Conservation (phyloP, 345 rosid species). For the Populus ilicifolia region DNA sequence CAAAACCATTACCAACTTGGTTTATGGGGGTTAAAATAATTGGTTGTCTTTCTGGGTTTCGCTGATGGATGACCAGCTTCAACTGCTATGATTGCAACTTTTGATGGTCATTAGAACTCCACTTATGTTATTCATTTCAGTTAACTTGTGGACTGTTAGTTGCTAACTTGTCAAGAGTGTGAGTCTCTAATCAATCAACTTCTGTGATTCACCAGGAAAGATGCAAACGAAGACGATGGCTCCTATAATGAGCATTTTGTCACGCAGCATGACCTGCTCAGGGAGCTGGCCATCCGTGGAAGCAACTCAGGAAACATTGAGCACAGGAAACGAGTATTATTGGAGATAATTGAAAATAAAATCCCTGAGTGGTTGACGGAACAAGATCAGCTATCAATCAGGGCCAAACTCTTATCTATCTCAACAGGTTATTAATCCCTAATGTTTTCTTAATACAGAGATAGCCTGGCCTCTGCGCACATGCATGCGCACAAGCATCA, state of each 20-base stretch:
- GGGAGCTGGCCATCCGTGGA: conserved; percentile 27
- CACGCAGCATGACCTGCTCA: conserved; percentile 28
- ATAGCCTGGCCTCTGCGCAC: not conserved
- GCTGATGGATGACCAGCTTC: not conserved
- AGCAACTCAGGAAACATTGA: conserved; percentile 11
- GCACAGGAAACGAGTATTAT: conserved; percentile 14
- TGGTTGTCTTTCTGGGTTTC: not conserved
- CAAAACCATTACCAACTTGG: not conserved
- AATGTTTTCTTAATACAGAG: not conserved
- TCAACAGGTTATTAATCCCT: conserved; percentile 17
- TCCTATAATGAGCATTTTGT: conserved; percentile 12
- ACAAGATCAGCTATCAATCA: not conserved
- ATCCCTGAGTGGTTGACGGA: conserved; percentile 14
- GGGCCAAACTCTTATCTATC: conserved; percentile 23
- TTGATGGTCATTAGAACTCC: not conserved
- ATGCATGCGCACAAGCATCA: too few species aligned
- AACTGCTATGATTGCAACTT: not conserved
- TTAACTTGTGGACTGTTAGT: not conserved
- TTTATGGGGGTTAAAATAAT: not conserved
- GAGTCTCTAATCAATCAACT: too few species aligned
- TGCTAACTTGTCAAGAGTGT: too few species aligned
- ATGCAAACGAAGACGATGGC: conserved; percentile 15
- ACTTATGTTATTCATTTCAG: too few species aligned
- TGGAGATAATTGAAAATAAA: conserved; percentile 14
- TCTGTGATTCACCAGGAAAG: conserved; percentile 20